Evolutionary conservation across 163 green algal genomes (phyloP), one percentile per base, ranked within the genome.

Genomic region (Picocystis sp.): DNA sequence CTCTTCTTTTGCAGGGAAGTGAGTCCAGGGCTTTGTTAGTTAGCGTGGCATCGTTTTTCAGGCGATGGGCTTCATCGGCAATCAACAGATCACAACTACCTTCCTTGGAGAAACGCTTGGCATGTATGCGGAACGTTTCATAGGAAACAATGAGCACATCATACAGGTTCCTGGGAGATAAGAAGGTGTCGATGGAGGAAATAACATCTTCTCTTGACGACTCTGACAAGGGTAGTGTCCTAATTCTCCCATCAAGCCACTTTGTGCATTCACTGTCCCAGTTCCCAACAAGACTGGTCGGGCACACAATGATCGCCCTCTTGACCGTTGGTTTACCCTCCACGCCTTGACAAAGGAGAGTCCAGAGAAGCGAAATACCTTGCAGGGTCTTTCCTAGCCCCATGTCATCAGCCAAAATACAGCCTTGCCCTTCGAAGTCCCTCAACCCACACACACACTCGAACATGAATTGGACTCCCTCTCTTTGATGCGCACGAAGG

Each of bases 351-450:
- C 56, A 70, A 14, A 97, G 74, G 52, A 98, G 66, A 24, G 90
- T 97, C 87, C 87, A 98, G 57, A 96, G 65, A 57, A 99, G 75
- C 1, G 80, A 67, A 42, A 99, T 93, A 48, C 79, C 85, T 60
- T 86, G 74, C 19, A 81, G 54, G 0, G 73, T 77, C 33, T 72
- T 74, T 10, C 66, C 69, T 33, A 76, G 53, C 43, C 64, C 67
- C 90, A 98, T 97, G 77, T 97, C 89, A 61, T 97, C 89, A 1
- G 89, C 89, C 25, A 98, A 72, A 56, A 98, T 96, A 78, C 86
- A 94, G 53, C 89, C 87, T 24, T 76, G 62, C 14, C 75, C 77
- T 0, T 71, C 75, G 65, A 79, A 89, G 24, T 70, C 53, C 2
- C 77, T 61, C 55, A 92, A 76, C n/a, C 91, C 90, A 15, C 65